Evolutionary conservation across 208 protist genomes (phyloP).

Genomic region (Trypanosoma brucei): DNA sequence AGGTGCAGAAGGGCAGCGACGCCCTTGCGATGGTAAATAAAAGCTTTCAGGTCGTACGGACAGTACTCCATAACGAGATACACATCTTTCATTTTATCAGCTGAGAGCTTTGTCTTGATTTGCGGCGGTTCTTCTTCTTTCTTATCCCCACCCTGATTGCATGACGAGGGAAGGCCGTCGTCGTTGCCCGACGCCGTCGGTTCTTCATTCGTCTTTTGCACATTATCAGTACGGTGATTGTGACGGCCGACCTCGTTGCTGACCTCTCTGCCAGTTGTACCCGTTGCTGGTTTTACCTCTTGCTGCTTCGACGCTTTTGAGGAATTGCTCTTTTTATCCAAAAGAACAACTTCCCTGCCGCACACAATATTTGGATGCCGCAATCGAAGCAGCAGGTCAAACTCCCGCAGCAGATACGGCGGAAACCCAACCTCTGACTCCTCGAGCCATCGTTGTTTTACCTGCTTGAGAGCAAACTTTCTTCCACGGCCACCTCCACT

Average conservation of each 20-base stretch:
- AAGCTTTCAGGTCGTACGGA: slow-evolving; percentile 64
- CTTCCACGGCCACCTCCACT: neutral
- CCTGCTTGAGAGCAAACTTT: slow-evolving; percentile 75
- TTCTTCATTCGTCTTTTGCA: neutral
- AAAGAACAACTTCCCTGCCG: slow-evolving; percentile 43
- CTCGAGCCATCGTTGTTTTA: slow-evolving; percentile 72
- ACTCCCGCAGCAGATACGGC: slow-evolving; percentile 76
- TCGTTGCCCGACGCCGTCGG: neutral
- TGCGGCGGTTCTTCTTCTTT: slow-evolving; percentile 1
- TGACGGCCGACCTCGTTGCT: neutral
- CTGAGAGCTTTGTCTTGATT: neutral
- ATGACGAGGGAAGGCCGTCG: neutral
- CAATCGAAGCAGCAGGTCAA: slow-evolving; percentile 75
- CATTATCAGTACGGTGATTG: neutral
- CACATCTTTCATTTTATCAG: slow-evolving; percentile 43
- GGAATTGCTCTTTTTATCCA: slow-evolving; percentile 21
- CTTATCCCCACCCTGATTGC: neutral
- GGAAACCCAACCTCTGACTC: slow-evolving; percentile 79
- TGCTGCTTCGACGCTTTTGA: slow-evolving; percentile 1
- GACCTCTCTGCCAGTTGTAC: neutral
- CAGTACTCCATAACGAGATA: slow-evolving; percentile 87
- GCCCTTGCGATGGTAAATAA: slow-evolving; percentile 44
- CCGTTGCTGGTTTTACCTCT: neutral
- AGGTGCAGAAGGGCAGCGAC: slow-evolving; percentile 50
- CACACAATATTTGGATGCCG: slow-evolving; percentile 77